phyloP scores from a whole-genome alignment of 805 yeast species.

The Kuraishia hungarica region DNA sequence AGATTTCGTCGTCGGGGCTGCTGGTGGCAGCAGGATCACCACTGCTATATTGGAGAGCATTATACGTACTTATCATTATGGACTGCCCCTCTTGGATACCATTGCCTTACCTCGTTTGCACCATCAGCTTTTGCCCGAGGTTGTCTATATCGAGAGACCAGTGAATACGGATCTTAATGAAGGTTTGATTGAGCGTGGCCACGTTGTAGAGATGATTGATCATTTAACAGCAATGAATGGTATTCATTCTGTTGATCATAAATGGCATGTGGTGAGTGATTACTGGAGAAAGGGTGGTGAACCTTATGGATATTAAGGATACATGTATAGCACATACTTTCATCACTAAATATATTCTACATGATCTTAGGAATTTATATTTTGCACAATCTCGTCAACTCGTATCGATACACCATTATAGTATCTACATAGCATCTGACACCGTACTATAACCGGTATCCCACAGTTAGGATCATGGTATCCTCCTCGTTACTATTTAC shows the following conservation, averaged over 20 bases:
- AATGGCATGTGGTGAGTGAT: conserved; percentile 75
- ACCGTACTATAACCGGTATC: too few relatives aligned
- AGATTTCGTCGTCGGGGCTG: conserved; percentile 77
- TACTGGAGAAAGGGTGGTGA: conserved; percentile 82
- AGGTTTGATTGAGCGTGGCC: conserved; percentile 38
- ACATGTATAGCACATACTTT: neutral
- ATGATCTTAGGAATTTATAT: too few relatives aligned
- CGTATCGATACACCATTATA: too few relatives aligned
- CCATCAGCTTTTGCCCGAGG: conserved; percentile 81
- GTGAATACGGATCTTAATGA: conserved; percentile 29
- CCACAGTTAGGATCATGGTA: too few relatives aligned
- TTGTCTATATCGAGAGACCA: conserved; percentile 50
- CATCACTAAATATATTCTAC: too few relatives aligned
- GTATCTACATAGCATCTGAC: too few relatives aligned
- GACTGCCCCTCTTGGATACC: conserved; percentile 52
- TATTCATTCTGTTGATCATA: conserved; percentile 28
- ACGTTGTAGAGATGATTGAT: conserved; percentile 28
- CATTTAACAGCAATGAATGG: conserved; percentile 56
- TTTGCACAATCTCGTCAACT: too few relatives aligned
- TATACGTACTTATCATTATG: conserved; percentile 51
- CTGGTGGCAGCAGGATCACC: conserved; percentile 87
- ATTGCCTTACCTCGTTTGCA: conserved; percentile 79
- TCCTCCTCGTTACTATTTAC: too few relatives aligned
- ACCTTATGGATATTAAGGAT: conserved; percentile 50
- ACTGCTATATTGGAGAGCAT: conserved; percentile 81